A percentile compares a stretch with the other conserved stretches of the same genome.
phyloP scores from a whole-genome alignment of 768 basidiomycete genomes.

The Scleroderma bovista region DNA sequence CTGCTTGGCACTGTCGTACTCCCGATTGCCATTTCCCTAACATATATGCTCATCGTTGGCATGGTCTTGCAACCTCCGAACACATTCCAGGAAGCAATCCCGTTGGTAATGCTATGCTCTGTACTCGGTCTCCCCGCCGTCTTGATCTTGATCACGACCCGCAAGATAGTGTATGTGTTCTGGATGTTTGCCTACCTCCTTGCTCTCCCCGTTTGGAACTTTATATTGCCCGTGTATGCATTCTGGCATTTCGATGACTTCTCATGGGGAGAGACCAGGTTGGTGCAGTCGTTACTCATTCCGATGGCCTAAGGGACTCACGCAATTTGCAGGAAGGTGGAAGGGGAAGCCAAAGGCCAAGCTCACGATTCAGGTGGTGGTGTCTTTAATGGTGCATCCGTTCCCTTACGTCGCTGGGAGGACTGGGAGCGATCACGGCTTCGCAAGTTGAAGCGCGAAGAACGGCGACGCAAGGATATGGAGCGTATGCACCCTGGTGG shows the following conservation, averaged over 20 bases:
- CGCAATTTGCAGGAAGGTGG: constrained; percentile 68
- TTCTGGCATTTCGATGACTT: constrained; percentile 99
- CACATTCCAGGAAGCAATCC: constrained; percentile 89
- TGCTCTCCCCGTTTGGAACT: constrained; percentile 95
- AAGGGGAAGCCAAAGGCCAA: constrained; percentile 78
- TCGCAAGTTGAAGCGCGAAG: constrained; percentile 85
- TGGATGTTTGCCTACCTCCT: constrained; percentile 97
- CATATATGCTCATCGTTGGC: constrained; percentile 80
- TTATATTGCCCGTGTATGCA: constrained; percentile 88
- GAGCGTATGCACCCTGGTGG: constrained; percentile 73
- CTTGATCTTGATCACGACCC: constrained; percentile 88
- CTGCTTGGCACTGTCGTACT: constrained; percentile 87
- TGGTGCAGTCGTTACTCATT: constrained; percentile 19
- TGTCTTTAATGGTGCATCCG: constrained; percentile 45
- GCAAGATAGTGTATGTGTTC: constrained; percentile 92
- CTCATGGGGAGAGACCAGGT: constrained; percentile 99
- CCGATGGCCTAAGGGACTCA: constrained; percentile 5
- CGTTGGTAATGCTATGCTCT: constrained; percentile 79
- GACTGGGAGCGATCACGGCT: constrained; percentile 97
- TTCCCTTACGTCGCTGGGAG: constrained; percentile 98
- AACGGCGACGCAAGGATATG: constrained; percentile 72
- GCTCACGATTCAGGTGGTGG: constrained; percentile 69
- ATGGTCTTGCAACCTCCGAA: constrained; percentile 78
- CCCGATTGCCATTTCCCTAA: constrained; percentile 89
- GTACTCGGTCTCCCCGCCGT: constrained; percentile 93